Base-by-base conservation (phyloP, 345 rosid species). In the Dipteronia sinensis region DNA sequence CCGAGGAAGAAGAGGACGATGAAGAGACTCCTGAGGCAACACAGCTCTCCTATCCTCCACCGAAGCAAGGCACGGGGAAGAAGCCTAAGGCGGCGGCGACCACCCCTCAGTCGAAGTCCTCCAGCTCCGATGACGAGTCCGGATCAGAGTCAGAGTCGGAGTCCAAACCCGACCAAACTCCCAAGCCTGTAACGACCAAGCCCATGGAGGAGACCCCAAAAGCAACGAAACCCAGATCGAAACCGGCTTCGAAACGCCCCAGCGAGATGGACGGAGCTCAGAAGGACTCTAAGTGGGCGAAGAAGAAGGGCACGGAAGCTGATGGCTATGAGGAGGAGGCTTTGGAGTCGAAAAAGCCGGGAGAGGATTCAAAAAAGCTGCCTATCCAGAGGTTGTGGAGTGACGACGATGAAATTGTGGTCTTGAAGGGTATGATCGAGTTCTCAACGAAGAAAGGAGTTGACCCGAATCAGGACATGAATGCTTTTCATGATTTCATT, bases 371-470 rank as follows among this genome's bases (percentile, higher is more conserved):
- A 0, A 88, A 86, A 78, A 81, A 80, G 64, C 83, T 71, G 55
- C 76, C 84, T 69, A 86, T 88, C 29, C 91, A 86, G 72, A 73
- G 91, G 8, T 34, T 86, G 59, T 87, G 87, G 82, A 87, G 87
- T 27, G 89, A 88, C 77, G 83, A 81, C 0, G 89, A 89, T 73
- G 93, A 86, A 59, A 76, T 87, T 16, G 86, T 82, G 0, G 65
- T 89, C 51, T 67, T 89, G 40, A 79, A 82, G 74, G 93, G 91
- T 10, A 49, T 87, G 34, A 75, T 80, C 12, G 88, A 84, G 10
- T 89, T 76, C 49, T 69, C 72, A 0, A 72, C 80, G 11, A 84
- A 76, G 6, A 86, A 78, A 70, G 88, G 90, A 4, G 15, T 38
- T 6, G 79, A 86, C 29, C 87, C 88, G 2, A 34, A 67, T 1